Evolutionary conservation across 1,284 basidiomycete species (phyloP), one percentile per base, ranked within the genome.

Genomic region (Takashimella tepidaria): DNA sequence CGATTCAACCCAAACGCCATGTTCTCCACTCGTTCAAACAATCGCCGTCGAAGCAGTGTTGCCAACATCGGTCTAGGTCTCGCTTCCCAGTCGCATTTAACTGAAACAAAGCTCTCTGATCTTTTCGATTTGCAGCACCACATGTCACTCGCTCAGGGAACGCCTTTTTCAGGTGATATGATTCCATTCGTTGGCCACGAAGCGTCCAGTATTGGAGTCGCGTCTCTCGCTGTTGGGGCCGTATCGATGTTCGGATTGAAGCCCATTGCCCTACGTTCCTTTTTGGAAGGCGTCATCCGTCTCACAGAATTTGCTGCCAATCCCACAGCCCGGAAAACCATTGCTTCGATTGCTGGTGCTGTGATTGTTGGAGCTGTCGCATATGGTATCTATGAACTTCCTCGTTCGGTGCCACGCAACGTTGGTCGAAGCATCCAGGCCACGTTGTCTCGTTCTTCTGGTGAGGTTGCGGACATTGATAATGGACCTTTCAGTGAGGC

Each of bases 1-100:
- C 84, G 93, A 11, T 98, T 99, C 79, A 85, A 92, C 77, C 89
- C 95, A 11, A 87, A 93, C 68, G 92, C 89, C 19, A 98, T 99
- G 96, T 99, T 98, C 77, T 82, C 81, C 48, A 81, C 79, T 58
- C 84, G 79, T 65, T 78, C 79, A 50, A 74, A 76, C 23, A 70
- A 78, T 43, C 79, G 79, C 42, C 76, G 79, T 19, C 77, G 77
- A 3, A 68, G 75, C 4, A 46, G 78, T 12, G 57, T 68, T n/a
- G 49, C 59, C 23, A 55, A 62, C 20, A 57, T 70, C 4, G 75
- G 75, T 22, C 65, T 76, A 24, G 72, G 72, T 5, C 58, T 75
- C 1, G 66, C 71, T 19, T 51, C 56, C 37, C 72, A 74, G 57
- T 46, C 66, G 4, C 64, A 68, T 21, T 60, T 76, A 23, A 61